phyloP scores from a whole-genome alignment of 139 green algal species.

The Raphidocelis subcapitata region DNA sequence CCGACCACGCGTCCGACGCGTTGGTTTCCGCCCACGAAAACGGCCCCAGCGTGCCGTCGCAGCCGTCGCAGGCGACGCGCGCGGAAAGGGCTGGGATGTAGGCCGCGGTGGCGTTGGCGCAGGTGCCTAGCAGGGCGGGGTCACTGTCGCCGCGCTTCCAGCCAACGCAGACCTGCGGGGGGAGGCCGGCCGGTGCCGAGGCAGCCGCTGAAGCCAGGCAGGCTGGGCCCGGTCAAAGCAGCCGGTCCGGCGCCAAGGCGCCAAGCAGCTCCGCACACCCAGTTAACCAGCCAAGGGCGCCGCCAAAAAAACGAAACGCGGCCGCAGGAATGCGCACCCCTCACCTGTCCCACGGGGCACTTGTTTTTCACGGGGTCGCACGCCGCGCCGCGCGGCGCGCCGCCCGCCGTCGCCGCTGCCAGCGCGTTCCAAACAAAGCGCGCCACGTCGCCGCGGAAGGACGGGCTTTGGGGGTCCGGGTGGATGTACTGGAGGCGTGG shows the following conservation, averaged over 20 bases:
- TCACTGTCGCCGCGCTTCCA: conserved; percentile 27
- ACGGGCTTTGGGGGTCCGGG: conserved; percentile 28
- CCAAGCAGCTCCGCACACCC: no score
- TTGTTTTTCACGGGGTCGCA: conserved; percentile 30
- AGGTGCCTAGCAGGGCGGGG: conserved; percentile 28
- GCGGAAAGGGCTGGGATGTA: conserved; percentile 64
- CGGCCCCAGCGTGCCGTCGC: conserved; percentile 11
- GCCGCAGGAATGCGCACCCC: neutral
- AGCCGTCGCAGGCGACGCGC: conserved; percentile 30
- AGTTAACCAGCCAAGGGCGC: no score
- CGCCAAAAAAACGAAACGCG: no score
- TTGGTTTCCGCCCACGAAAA: conserved; percentile 23
- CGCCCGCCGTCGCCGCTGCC: neutral
- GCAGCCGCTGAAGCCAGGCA: no score
- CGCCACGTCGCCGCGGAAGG: neutral
- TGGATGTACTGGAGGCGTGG: conserved; percentile 15
- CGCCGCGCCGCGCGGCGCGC: neutral
- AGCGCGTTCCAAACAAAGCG: conserved; percentile 31
- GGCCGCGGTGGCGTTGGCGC: conserved; percentile 43
- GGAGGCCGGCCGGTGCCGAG: no score
- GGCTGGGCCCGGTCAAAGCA: no score
- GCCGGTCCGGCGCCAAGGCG: no score
- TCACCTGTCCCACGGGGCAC: conserved; percentile 29
- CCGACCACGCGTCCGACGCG: conserved; percentile 42
- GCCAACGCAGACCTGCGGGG: conserved; percentile 30